Evolutionary conservation across 257 asterid species (phyloP), one percentile per base, ranked within the genome.

Genomic region (Coffea eugenioides): DNA sequence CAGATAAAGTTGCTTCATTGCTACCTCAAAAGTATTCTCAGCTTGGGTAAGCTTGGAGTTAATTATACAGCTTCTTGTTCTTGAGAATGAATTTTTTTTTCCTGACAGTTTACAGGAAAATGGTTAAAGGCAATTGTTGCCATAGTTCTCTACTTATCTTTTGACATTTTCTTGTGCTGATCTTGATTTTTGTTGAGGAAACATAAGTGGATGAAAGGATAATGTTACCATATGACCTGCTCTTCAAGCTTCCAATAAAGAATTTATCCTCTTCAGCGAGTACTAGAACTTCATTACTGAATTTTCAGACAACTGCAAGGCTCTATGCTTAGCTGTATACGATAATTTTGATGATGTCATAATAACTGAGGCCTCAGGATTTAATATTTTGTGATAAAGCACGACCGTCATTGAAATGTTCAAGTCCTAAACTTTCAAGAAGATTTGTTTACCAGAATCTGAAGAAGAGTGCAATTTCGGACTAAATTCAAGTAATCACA

Each of bases 11-110:
- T 82, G 92, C 97, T 82, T 89, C 97, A 78, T 88, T 96, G 94
- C 94, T 96, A 83, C 99, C 99, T 87, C 95, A 92, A 82, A 96
- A 96, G 83, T 90, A 88, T 80, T 89, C 96, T 76, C 97, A 94
- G 84, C 97, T 89, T 82, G 90, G 97, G 99, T 96, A 90, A 90
- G 99, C 82, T 74, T 85, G 69, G 65, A 69, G 61, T 54, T 71
- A 51, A 21, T 21, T 57, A 34, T 31, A 43, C 45, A 25, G 36
- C 12, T 76, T 45, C 27, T 80, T 52, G 65, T 36, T 51, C 45
- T 79, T 61, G 51, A 61, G 57, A 79, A 36, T 61, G 25, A 20
- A 79, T 25, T 4, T n/a, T 64, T 8, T 57, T 41, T 39, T 39
- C 43, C 21, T 57, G 48, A 20, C 25, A 61, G 0, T 45, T 41